Conservation (phyloP, 495 filamentous ascomycete genomes). For the Hypoxylon rickii region DNA sequence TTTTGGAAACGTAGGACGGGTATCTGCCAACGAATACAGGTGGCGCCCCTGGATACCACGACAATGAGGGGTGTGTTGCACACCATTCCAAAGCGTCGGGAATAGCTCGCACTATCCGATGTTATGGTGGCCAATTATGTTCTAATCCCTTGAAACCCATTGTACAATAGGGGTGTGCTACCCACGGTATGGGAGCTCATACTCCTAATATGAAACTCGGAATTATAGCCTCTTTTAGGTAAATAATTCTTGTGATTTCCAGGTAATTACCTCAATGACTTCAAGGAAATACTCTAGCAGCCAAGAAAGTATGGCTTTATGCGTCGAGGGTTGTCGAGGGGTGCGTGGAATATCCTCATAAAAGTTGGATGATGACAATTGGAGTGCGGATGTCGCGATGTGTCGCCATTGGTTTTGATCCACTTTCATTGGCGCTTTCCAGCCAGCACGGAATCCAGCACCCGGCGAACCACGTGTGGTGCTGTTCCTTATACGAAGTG, state of each 20-base stretch:
- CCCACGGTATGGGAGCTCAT: too few relatives aligned
- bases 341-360: not conserved
- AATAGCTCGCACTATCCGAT: slow-evolving; percentile 13
- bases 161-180: too few relatives aligned
- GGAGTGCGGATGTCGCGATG: slow-evolving; percentile 32
- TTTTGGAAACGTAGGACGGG: too few relatives aligned
- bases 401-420: slow-evolving; percentile 26
- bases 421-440: slow-evolving; percentile 10
- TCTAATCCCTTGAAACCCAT: not conserved
- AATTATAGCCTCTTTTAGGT: too few relatives aligned
- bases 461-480: too few relatives aligned
- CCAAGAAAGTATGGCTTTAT: not conserved
- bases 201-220: too few relatives aligned
- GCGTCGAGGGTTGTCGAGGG: not conserved
- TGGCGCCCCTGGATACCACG: too few relatives aligned
- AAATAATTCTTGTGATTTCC: too few relatives aligned
- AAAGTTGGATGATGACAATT: slow-evolving; percentile 23
- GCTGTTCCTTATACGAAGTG: too few relatives aligned
- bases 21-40: too few relatives aligned
- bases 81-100: not conserved
- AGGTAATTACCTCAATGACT: slow-evolving; percentile 5
- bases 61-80: too few relatives aligned
- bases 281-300: not conserved
- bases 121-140: slow-evolving; percentile 1
- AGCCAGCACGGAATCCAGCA: not conserved